Base-by-base conservation (phyloP, 441 rosid genomes). In the Brassica hybrid region DNA sequence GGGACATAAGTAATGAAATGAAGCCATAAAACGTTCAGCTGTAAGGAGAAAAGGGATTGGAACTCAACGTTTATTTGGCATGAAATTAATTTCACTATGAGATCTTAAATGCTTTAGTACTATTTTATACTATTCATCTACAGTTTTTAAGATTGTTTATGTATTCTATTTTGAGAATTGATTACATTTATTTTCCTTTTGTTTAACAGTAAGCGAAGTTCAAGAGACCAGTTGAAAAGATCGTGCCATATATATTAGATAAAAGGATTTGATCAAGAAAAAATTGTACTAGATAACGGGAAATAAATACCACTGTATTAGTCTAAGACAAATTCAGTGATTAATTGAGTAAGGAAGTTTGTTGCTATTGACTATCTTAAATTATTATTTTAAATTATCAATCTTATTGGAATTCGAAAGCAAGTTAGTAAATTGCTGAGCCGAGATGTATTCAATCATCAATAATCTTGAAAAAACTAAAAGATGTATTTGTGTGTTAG, bases 1-100 rank as follows among this genome's bases (percentile, higher is more conserved):
- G 45, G 50, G 30, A 64, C 30, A 58, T 19, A 58, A 70, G 10
- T 69, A 41, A 14, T 59, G 36, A 21, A 71, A 10, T 25, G 41
- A 19, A 43, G 45, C 68, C 45, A 23, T 41, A 58, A 71, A 43
- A 59, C 6, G 48, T 32, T 7, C 14, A 38, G 16, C 59, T 58
- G 25, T 41, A 12, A 72, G 18, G 43, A 72, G 30, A 61, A 4
- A 41, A 43, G 30, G 19, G 43, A 45, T 43, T 60, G 67, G 43
- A 59, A 38, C 57, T 58, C 9, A 69, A 63, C 18, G 11, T 32
- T 9, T 32, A 7, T 32, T 62, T 62, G 45, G n/a, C 16, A 13
- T 30, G 7, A 7, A 30, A 2, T n/a, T 30, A 62, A 3, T 30
- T 62, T 10, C 45, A 32, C 13, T 12, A 12, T 23, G 63, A 30